Conservation (phyloP, 441 rosid genomes). For the Omphalea diandra region DNA sequence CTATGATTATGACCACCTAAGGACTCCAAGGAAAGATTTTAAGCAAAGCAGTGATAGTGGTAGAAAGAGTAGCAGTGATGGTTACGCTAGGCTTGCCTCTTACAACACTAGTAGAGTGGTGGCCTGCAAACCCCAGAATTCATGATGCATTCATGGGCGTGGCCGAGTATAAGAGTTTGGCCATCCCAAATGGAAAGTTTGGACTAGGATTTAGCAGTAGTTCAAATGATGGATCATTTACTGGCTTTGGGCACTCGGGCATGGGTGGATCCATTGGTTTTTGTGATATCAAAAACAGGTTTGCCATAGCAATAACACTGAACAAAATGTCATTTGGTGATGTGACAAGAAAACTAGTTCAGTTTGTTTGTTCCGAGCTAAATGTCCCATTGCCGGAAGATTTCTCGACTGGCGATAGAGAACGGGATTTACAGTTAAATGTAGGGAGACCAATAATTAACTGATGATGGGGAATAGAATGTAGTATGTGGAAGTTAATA, state of each 20-base stretch:
- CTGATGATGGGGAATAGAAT: conserved; percentile 29
- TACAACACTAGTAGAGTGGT: conserved; percentile 18
- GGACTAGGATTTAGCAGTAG: conserved; percentile 72
- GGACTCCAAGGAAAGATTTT: conserved; percentile 16
- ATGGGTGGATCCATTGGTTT: conserved; percentile 92
- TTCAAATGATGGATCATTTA: conserved; percentile 51
- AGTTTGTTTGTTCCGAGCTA: conserved; percentile 80
- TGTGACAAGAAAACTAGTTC: conserved; percentile 56
- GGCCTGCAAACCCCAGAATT: conserved; percentile 54
- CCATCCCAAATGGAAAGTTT: conserved; percentile 51
- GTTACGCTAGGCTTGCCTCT: conserved; percentile 40
- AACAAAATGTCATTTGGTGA: conserved; percentile 82
- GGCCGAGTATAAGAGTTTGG: conserved; percentile 57
- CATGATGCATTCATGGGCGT: conserved; percentile 78
- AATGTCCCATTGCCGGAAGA: conserved; percentile 69
- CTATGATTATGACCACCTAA: conserved; percentile 27
- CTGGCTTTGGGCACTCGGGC: conserved; percentile 90
- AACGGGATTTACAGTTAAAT: conserved; percentile 21
- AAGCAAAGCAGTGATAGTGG: conserved; percentile 24
- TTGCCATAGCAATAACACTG: conserved; percentile 79
- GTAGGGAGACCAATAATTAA: conserved; percentile 50
- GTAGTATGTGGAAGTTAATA: neutral
- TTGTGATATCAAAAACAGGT: conserved; percentile 66
- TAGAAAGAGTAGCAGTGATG: conserved; percentile 29
- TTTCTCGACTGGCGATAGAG: conserved; percentile 29